These are phyloP conservation scores for Eucalyptus cloeziana DNA, from an alignment of 345 rosid species.

Conservation along the genomic window DNA sequence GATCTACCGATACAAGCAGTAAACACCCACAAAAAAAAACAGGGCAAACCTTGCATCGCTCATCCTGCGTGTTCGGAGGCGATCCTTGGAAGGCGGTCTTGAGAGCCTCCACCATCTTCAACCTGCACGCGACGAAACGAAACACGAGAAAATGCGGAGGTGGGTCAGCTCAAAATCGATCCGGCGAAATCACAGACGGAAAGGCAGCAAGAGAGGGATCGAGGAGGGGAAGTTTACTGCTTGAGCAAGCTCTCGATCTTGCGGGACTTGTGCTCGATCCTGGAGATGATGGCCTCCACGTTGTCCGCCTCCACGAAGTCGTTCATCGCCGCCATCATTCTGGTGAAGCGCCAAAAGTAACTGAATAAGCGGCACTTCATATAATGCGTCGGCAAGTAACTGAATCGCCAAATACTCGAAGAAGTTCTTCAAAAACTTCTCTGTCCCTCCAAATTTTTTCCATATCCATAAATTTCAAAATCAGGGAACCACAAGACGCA, in stretches of 20 bases:
- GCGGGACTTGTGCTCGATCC: slow-evolving; percentile 84
- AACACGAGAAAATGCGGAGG: background rate
- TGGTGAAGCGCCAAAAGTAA: background rate
- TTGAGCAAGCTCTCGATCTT: slow-evolving; percentile 86
- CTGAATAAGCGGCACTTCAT: slow-evolving; percentile 31
- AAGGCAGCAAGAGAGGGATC: background rate
- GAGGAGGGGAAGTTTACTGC: slow-evolving; percentile 18
- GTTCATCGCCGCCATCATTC: slow-evolving; percentile 30
- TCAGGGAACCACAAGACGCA: no score
- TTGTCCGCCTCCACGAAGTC: slow-evolving; percentile 68
- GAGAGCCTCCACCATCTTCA: slow-evolving; percentile 61
- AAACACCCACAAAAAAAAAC: background rate
- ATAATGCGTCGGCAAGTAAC: slow-evolving; percentile 42
- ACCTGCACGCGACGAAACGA: background rate
- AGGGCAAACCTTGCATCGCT: slow-evolving; percentile 71
- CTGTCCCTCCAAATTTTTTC: no score
- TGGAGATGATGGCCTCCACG: slow-evolving; percentile 72
- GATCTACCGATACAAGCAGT: background rate
- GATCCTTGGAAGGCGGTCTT: slow-evolving; percentile 89
- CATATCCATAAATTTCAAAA: no score
- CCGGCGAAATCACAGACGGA: background rate
- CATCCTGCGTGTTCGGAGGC: slow-evolving; percentile 72
- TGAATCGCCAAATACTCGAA: slow-evolving; percentile 73
- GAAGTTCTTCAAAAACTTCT: no score
- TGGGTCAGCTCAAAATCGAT: background rate